Evolutionary conservation across 2,329 filamentous ascomycete genomes (phyloP).

Genomic region (Zopfia rhizophila): DNA sequence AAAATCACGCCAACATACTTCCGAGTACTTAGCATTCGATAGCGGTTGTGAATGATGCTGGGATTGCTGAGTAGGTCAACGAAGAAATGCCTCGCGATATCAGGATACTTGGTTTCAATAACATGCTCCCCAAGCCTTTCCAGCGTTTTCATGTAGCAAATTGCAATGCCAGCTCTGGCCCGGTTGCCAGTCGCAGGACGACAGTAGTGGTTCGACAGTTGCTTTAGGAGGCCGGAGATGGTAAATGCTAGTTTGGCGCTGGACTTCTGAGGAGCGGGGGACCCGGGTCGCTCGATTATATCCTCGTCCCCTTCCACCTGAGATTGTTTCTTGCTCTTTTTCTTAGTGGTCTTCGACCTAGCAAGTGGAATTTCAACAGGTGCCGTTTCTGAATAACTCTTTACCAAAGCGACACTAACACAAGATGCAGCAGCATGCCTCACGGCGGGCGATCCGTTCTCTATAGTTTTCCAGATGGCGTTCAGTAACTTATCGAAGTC

Average conservation of each 20-base stretch:
- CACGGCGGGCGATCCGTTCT: slow-evolving; percentile 78
- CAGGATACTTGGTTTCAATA: slow-evolving; percentile 84
- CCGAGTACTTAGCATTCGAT: slow-evolving; percentile 84
- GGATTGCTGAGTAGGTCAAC: slow-evolving; percentile 80
- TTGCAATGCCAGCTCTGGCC: slow-evolving; percentile 81
- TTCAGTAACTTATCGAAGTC: slow-evolving; percentile 92
- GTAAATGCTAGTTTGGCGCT: slow-evolving; percentile 77
- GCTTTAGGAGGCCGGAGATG: slow-evolving; percentile 79
- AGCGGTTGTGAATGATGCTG: slow-evolving; percentile 83
- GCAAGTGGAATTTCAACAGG: slow-evolving; percentile 53
- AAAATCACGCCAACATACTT: slow-evolving; percentile 86
- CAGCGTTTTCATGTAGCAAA: slow-evolving; percentile 87
- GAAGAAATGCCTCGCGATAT: slow-evolving; percentile 83
- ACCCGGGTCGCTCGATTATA: slow-evolving; percentile 72
- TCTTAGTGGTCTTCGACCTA: slow-evolving; percentile 73
- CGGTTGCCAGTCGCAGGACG: slow-evolving; percentile 81
- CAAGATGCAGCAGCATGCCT: slow-evolving; percentile 88
- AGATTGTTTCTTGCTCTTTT: slow-evolving; percentile 74
- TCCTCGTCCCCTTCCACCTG: slow-evolving; percentile 78
- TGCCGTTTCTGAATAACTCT: slow-evolving; percentile 75
- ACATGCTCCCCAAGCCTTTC: slow-evolving; percentile 80
- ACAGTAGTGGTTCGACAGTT: slow-evolving; percentile 83
- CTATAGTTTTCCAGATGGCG: slow-evolving; percentile 85
- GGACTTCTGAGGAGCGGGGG: slow-evolving; percentile 78
- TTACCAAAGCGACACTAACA: slow-evolving; percentile 83